Percentiles rank a stretch among this genome's conserved stretches.
These are phyloP conservation scores for Fomitopsis pulvina DNA, from an alignment of 768 basidiomycete species.

Conservation along the genomic window DNA sequence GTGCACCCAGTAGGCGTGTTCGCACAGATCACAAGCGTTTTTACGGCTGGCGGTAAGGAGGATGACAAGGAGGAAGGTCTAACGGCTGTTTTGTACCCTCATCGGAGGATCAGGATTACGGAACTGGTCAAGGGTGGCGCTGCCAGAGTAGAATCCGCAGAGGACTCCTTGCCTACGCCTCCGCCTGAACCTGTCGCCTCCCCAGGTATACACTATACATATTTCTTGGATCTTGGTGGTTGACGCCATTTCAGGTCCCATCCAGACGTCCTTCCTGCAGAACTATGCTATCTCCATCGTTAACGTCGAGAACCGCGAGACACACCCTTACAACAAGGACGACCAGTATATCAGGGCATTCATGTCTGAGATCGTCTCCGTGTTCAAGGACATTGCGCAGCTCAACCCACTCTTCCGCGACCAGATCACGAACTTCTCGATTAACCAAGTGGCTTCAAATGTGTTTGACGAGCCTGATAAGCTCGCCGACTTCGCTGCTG, in stretches of 20 bases:
- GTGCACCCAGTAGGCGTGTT: slow-evolving; percentile 95
- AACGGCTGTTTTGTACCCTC: slow-evolving; percentile 94
- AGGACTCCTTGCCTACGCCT: slow-evolving; percentile 33
- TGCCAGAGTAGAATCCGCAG: slow-evolving; percentile 30
- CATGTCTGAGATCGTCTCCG: slow-evolving; percentile 93
- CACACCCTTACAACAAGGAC: slow-evolving; percentile 84
- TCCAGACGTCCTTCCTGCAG: slow-evolving; percentile 83
- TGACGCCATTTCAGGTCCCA: slow-evolving; percentile 36
- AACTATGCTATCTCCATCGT: slow-evolving; percentile 82
- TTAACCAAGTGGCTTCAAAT: slow-evolving; percentile 86
- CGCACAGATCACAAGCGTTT: slow-evolving; percentile 93
- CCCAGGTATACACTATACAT: slow-evolving; percentile 1
- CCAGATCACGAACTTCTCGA: slow-evolving; percentile 94
- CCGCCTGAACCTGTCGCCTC: slow-evolving; percentile 18
- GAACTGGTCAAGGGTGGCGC: slow-evolving; percentile 63
- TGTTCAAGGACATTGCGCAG: slow-evolving; percentile 98
- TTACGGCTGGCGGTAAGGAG: slow-evolving; percentile 57
- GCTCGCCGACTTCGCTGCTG: slow-evolving; percentile 95
- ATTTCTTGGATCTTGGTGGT: not conserved
- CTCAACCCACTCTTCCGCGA: slow-evolving; percentile 97
- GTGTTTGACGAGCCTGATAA: slow-evolving; percentile 98
- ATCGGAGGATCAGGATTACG: slow-evolving; percentile 82
- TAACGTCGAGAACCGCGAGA: slow-evolving; percentile 75
- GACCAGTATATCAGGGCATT: slow-evolving; percentile 94
- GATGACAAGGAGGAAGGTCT: slow-evolving; percentile 82